phyloP scores from a whole-genome alignment of 352 stramenopile species.

The Blastocystis sp. region DNA sequence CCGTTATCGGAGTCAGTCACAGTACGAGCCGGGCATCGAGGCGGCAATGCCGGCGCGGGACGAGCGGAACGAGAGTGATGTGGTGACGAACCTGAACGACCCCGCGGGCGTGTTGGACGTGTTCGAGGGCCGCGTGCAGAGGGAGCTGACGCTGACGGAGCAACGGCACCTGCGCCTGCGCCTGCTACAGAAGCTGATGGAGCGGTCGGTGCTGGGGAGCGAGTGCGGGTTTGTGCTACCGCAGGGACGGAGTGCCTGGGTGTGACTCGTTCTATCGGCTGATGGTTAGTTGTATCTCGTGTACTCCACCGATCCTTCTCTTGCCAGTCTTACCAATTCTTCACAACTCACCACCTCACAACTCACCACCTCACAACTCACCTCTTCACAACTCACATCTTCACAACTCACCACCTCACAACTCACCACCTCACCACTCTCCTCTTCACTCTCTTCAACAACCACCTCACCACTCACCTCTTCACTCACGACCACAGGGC shows the following conservation, averaged over 20 bases:
- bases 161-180: neutral
- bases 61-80: neutral
- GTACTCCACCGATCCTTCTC: neutral
- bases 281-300: neutral
- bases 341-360: too few species aligned
- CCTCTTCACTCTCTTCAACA: too few species aligned
- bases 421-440: too few species aligned
- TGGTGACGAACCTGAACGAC: neutral
- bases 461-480: too few species aligned
- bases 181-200: neutral
- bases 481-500: too few species aligned
- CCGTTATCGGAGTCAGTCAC: neutral
- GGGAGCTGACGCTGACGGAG: neutral
- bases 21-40: neutral
- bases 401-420: too few species aligned
- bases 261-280: neutral
- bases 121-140: neutral
- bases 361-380: too few species aligned
- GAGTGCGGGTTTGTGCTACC: neutral
- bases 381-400: too few species aligned
- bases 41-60: neutral
- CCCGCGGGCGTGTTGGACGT: neutral
- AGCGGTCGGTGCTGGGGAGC: neutral
- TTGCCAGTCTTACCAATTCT: too few species aligned
- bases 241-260: neutral